phyloP scores from a whole-genome alignment of 2,329 filamentous ascomycete genomes.

The Microcyclospora tardicrescens region DNA sequence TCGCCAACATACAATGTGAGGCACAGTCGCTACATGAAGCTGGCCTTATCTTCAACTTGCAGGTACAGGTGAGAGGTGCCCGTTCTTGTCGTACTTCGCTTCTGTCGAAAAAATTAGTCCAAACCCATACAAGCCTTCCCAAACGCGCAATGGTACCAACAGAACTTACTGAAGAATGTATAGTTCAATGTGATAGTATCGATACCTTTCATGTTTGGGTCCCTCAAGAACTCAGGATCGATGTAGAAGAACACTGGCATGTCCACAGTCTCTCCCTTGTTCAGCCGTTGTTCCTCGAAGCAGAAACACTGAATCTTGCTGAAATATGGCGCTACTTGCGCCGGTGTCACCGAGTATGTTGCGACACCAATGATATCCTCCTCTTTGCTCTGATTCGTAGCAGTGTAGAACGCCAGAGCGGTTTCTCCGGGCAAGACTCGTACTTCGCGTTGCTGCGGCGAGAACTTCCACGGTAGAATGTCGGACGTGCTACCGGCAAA shows the following conservation, averaged over 20 bases:
- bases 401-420: slow-evolving; percentile 92
- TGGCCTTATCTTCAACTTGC: too few species aligned
- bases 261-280: slow-evolving; percentile 91
- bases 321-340: slow-evolving; percentile 92
- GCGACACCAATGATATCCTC: slow-evolving; percentile 92
- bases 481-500: slow-evolving; percentile 95
- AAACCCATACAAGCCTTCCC: neutral
- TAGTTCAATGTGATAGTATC: slow-evolving; percentile 94
- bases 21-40: too few species aligned
- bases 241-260: slow-evolving; percentile 99
- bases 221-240: slow-evolving; percentile 85
- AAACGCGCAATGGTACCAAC: neutral
- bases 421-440: slow-evolving; percentile 92
- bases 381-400: slow-evolving; percentile 75
- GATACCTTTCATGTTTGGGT: slow-evolving; percentile 83
- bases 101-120: slow-evolving; percentile 35
- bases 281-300: slow-evolving; percentile 88
- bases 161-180: slow-evolving; percentile 89
- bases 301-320: slow-evolving; percentile 99
- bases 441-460: slow-evolving; percentile 91
- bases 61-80: slow-evolving; percentile 49
- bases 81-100: slow-evolving; percentile 73
- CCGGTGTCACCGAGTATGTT: slow-evolving; percentile 93
- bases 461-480: slow-evolving; percentile 93
- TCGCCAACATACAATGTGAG: too few species aligned